A percentile compares a stretch with the other conserved stretches of the same genome.
These are phyloP conservation scores for Sporothrix luriei DNA, from an alignment of 2,329 filamentous ascomycete genomes.

Conservation along the genomic window DNA sequence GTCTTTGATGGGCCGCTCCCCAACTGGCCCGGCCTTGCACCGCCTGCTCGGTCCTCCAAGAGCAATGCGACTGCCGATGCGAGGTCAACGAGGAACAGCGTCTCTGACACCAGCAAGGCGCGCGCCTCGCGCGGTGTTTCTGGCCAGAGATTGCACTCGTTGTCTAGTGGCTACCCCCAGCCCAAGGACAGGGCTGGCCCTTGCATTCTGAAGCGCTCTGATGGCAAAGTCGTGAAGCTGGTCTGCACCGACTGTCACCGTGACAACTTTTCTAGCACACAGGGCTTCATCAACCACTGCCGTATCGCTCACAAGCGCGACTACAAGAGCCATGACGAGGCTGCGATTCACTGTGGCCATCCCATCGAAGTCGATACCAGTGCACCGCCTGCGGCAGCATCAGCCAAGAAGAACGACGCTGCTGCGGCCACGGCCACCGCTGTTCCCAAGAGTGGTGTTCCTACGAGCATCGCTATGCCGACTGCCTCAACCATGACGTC, in stretches of 20 bases:
- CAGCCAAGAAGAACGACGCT: conserved; percentile 12
- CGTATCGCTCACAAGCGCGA: conserved; percentile 92
- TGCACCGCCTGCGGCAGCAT: conserved; percentile 38
- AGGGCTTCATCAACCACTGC: conserved; percentile 99
- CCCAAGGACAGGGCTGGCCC: conserved; percentile 82
- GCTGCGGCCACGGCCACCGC: not conserved
- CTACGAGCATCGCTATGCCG: conserved; percentile 34
- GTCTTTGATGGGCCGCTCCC: conserved; percentile 73
- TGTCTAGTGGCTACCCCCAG: conserved; percentile 70
- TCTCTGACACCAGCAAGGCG: conserved; percentile 60
- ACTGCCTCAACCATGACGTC: not conserved
- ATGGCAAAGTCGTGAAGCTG: conserved; percentile 84
- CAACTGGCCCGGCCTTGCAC: conserved; percentile 48
- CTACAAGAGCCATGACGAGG: conserved; percentile 94
- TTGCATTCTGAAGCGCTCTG: conserved; percentile 80
- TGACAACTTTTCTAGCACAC: conserved; percentile 91
- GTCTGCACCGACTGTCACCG: conserved; percentile 86
- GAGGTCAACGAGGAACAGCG: conserved; percentile 76
- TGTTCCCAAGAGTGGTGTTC: not conserved
- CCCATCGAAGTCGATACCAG: conserved; percentile 71
- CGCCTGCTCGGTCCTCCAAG: conserved; percentile 46
- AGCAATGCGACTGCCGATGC: conserved; percentile 62
- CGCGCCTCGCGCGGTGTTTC: conserved; percentile 54
- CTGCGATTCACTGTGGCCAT: conserved; percentile 83
- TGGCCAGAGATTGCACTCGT: conserved; percentile 66